Evolutionary conservation across 352 stramenopile genomes (phyloP), one percentile per base, ranked within the genome.

Genomic region (Plasmopara halstedii): DNA sequence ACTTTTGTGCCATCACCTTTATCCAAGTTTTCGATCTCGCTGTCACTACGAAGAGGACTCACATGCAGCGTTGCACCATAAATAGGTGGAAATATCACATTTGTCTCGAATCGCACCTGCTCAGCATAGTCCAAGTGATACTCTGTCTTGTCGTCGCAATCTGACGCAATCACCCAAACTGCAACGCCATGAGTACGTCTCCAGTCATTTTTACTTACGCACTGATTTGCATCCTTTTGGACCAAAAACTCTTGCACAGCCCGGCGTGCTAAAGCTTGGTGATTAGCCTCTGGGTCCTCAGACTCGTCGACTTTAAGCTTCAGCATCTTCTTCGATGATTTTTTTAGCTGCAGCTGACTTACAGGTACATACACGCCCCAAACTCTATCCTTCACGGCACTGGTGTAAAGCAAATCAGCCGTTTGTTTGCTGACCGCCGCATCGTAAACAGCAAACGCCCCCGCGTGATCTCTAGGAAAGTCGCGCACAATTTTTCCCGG

Each of bases 71-170:
- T 89, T 22, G 74, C 73, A 26, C 77, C 74, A 57, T 87, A 89
- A 40, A 87, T 69, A 2, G 77, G 73, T 6, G 72, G 73, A 25
- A 85, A 65, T 6, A 81, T 62, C 3, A 84, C 64, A 42, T 86
- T 86, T n/a, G 74, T 83, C 61, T 86, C 70, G 51, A 63, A 86
- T 34, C 74, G 67, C 34, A 86, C 68, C 56, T 76, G 71, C 51
- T 86, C 74, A 10, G 74, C 74, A 44, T 86, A 86, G 58, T 86
- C 74, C 21, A 86, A 56, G 45, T 86, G 74, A 33, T 86, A 86
- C 45, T 79, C 67, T 18, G 73, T 80, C 58, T 79, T 66, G 58
- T 82, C 71, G 27, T 74, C 36, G 42, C 59, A 75, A 56, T 72
- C 68, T 7, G 70, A 86, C 6, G 74, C 68, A 46, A 86, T 79